These are phyloP conservation scores for Persicaria tinctoria DNA, from an alignment of 148 eudicot genomes.

Conservation along the genomic window DNA sequence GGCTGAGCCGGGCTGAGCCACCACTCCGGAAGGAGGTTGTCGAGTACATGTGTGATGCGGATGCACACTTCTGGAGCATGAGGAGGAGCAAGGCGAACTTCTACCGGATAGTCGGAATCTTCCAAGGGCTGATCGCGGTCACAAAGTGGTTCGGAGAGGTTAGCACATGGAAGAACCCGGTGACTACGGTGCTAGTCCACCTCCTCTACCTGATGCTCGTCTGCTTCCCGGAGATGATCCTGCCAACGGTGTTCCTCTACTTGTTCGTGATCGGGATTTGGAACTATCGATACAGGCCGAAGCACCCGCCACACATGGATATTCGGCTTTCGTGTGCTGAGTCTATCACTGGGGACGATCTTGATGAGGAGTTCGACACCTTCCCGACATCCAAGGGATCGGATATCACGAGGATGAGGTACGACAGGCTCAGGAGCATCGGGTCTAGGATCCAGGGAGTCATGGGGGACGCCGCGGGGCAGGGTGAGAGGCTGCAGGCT, in stretches of 20 bases:
- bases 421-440: slow-evolving; percentile 56
- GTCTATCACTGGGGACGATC: slow-evolving; percentile 48
- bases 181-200: slow-evolving; percentile 58
- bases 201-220: slow-evolving; percentile 50
- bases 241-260: slow-evolving; percentile 53
- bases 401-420: slow-evolving; percentile 53
- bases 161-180: slow-evolving; percentile 58
- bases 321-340: slow-evolving; percentile 59
- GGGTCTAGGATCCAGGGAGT: slow-evolving; percentile 57
- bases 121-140: slow-evolving; percentile 40
- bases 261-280: slow-evolving; percentile 64
- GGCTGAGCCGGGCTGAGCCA: slow-evolving; percentile 57
- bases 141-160: slow-evolving; percentile 55
- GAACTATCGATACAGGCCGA: slow-evolving; percentile 51
- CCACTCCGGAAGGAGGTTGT: slow-evolving; percentile 59
- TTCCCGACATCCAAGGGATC: slow-evolving; percentile 51
- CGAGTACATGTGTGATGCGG: slow-evolving; percentile 63
- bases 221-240: slow-evolving; percentile 52
- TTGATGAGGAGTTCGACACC: slow-evolving; percentile 62
- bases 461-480: slow-evolving; percentile 56
- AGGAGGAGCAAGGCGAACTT: slow-evolving; percentile 64
- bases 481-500: slow-evolving; percentile 55
- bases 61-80: slow-evolving; percentile 70
- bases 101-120: slow-evolving; percentile 40
- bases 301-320: slow-evolving; percentile 73